Conservation (phyloP, 257 asterid genomes). For the Solanum chiquidenum region DNA sequence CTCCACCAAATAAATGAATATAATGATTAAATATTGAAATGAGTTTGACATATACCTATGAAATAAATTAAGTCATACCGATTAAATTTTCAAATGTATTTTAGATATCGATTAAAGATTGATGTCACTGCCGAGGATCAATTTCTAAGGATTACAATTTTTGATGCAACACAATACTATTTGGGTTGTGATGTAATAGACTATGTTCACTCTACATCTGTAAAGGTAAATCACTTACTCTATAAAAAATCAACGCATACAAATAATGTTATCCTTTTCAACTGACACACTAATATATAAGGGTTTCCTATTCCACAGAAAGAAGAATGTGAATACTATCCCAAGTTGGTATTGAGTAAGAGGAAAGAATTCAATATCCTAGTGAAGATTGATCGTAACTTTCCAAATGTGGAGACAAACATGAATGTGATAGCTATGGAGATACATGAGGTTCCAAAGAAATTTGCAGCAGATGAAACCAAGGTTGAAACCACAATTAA, state of each 20-base stretch:
- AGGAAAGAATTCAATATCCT: too few relatives aligned
- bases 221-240: background rate
- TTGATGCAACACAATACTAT: background rate
- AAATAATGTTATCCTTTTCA: too few relatives aligned
- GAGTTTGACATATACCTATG: background rate
- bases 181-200: background rate
- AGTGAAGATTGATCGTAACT: too few relatives aligned
- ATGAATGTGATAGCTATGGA: background rate
- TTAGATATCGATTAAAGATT: background rate
- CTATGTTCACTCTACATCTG: background rate
- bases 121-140: background rate
- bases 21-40: too few relatives aligned
- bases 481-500: background rate
- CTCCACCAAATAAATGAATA: too few relatives aligned
- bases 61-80: background rate
- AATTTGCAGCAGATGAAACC: too few relatives aligned
- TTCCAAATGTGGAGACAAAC: background rate
- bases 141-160: background rate
- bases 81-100: background rate
- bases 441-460: too few relatives aligned
- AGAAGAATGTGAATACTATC: too few relatives aligned
- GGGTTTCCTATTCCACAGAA: too few relatives aligned
- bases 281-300: too few relatives aligned
- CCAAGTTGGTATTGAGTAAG: too few relatives aligned
- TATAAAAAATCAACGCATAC: too few relatives aligned